Evolutionary conservation across 768 basidiomycete genomes (phyloP).

Genomic region (Fistulinella prunicolor): DNA sequence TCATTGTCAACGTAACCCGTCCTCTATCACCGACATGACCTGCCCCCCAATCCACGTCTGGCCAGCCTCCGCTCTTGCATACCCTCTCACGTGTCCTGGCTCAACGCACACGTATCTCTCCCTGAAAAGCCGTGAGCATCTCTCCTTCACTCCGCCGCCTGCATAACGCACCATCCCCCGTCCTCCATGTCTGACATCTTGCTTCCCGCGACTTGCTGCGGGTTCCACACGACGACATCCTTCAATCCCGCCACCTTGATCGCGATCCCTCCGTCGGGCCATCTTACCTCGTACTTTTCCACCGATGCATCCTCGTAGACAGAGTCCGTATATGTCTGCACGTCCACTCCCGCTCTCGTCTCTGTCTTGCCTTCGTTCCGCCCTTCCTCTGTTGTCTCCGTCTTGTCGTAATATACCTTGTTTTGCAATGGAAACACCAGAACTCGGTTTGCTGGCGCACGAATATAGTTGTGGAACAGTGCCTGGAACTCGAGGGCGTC

Average conservation of each 20-base stretch:
- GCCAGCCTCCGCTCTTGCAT: constrained; percentile 57
- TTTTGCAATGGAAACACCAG: constrained; percentile 63
- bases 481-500: constrained; percentile 82
- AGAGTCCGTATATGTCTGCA: constrained; percentile 65
- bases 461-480: constrained; percentile 88
- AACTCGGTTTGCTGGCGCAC: constrained; percentile 57
- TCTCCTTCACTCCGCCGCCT: background rate
- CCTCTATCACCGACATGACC: constrained; percentile 47
- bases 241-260: constrained; percentile 57
- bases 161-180: constrained; percentile 67
- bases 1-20: constrained; percentile 15
- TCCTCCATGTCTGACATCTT: constrained; percentile 89
- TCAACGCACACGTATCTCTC: constrained; percentile 87
- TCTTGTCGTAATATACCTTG: constrained; percentile 78
- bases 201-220: constrained; percentile 61
- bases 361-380: constrained; percentile 53
- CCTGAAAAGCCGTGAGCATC: constrained; percentile 40
- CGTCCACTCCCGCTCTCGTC: constrained; percentile 60
- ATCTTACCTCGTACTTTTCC: constrained; percentile 53
- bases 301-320: constrained; percentile 66
- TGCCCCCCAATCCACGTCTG: constrained; percentile 79
- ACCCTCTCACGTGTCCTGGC: constrained; percentile 81
- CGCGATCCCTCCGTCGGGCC: constrained; percentile 55
- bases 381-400: constrained; percentile 51
- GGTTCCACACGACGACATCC: constrained; percentile 96